These are phyloP conservation scores for Elsinoe australis DNA, from an alignment of 2,329 filamentous ascomycete genomes.

Conservation along the genomic window DNA sequence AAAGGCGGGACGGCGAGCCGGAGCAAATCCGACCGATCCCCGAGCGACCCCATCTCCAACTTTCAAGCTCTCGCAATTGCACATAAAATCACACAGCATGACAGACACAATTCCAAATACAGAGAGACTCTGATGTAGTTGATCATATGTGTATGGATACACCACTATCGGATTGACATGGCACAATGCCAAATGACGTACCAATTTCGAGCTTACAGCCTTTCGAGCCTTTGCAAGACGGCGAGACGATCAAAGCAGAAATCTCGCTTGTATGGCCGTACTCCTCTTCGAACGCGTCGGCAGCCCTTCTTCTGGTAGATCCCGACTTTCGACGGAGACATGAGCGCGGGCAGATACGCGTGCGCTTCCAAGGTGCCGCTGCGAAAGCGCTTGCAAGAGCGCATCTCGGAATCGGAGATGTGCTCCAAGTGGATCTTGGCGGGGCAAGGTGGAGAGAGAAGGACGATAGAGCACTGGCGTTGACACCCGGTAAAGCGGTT, in stretches of 20 bases:
- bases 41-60: too few species aligned
- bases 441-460: conserved; percentile 58
- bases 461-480: conserved; percentile 45
- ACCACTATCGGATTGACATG: not conserved
- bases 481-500: conserved; percentile 50
- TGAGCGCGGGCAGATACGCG: conserved; percentile 69
- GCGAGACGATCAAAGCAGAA: conserved; percentile 52
- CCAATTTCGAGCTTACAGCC: conserved; percentile 28
- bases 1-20: too few species aligned
- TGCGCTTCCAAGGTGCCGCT: conserved; percentile 62
- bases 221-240: conserved; percentile 21
- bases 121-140: too few species aligned
- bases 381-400: conserved; percentile 62
- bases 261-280: conserved; percentile 90
- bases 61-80: too few species aligned
- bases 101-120: too few species aligned
- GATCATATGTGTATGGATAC: too few species aligned
- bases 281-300: conserved; percentile 64
- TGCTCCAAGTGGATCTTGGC: conserved; percentile 59
- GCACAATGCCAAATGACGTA: conserved; percentile 22
- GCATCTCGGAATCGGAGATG: conserved; percentile 70
- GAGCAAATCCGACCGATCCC: too few species aligned
- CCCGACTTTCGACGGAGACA: conserved; percentile 73
- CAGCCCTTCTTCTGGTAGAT: conserved; percentile 76
- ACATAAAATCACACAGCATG: too few species aligned